Percentiles rank a stretch among this genome's conserved stretches.
Conservation (phyloP, 2,329 filamentous ascomycete genomes). For the Magnaporthiopsis poae region DNA sequence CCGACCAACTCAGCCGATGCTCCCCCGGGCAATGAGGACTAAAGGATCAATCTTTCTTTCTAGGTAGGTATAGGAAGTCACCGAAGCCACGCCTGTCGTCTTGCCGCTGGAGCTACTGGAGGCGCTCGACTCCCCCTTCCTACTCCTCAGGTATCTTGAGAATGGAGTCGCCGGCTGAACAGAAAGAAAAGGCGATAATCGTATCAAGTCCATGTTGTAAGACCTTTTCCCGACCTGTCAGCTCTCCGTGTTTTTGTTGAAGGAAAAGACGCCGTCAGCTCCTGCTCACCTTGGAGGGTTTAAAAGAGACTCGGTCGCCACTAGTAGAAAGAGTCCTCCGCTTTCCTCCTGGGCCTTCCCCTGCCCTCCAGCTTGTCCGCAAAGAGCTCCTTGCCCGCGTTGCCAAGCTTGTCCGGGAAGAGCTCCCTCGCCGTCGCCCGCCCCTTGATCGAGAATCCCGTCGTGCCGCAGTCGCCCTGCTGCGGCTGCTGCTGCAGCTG, state of each 20-base stretch:
- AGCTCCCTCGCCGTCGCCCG: slow-evolving; percentile 52
- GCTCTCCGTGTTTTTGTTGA: background rate
- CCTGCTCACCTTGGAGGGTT: background rate
- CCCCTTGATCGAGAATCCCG: slow-evolving; percentile 58
- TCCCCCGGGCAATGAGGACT: too few species aligned
- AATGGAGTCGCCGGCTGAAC: background rate
- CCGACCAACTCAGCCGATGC: too few species aligned
- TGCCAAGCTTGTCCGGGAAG: slow-evolving; percentile 54
- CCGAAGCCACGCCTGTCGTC: too few species aligned
- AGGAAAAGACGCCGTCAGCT: background rate
- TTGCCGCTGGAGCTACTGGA: too few species aligned
- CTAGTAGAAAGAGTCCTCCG: slow-evolving; percentile 64
- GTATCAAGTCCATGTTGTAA: too few species aligned
- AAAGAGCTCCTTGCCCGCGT: slow-evolving; percentile 55
- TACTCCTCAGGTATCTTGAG: background rate
- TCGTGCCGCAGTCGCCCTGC: slow-evolving; percentile 30
- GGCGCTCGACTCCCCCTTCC: too few species aligned
- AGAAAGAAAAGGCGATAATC: background rate
- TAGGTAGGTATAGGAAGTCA: too few species aligned
- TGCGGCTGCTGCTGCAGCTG: slow-evolving; percentile 21
- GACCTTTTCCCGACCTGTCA: background rate
- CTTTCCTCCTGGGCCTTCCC: slow-evolving; percentile 51
- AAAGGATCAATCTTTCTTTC: too few species aligned
- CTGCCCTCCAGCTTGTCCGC: slow-evolving; percentile 49
- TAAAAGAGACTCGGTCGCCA: background rate